These are phyloP conservation scores for Huntiella abstrusa DNA, from an alignment of 2,329 filamentous ascomycete genomes.

Conservation along the genomic window DNA sequence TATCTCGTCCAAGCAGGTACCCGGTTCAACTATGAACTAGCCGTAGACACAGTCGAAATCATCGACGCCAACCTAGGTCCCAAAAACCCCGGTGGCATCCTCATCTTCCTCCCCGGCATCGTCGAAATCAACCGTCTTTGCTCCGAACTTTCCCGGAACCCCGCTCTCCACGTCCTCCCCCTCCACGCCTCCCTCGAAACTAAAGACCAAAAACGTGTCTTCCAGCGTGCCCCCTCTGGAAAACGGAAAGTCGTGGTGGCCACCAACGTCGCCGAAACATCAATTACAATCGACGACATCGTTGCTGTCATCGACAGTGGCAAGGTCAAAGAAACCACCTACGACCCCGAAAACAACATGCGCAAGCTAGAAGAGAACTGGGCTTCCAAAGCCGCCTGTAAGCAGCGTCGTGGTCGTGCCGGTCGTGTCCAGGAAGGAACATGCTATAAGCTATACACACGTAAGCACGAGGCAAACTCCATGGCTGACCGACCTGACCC, in stretches of 20 bases:
- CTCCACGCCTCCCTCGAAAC: constrained; percentile 85
- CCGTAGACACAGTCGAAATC: constrained; percentile 57
- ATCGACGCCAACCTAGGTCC: constrained; percentile 62
- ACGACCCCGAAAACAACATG: constrained; percentile 83
- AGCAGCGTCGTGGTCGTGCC: constrained; percentile 81
- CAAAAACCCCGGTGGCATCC: constrained; percentile 56
- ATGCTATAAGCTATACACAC: constrained; percentile 91
- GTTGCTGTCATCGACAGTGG: constrained; percentile 92
- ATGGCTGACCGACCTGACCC: constrained; percentile 84
- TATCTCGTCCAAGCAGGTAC: constrained; percentile 55
- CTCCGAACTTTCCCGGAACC: constrained; percentile 42
- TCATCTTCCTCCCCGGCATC: constrained; percentile 89
- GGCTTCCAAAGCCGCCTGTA: constrained; percentile 85
- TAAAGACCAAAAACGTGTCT: constrained; percentile 72
- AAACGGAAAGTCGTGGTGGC: constrained; percentile 86
- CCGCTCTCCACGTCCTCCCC: constrained; percentile 56
- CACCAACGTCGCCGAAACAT: constrained; percentile 95
- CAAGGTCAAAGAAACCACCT: constrained; percentile 90
- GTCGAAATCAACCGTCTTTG: constrained; percentile 77
- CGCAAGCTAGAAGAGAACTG: constrained; percentile 85
- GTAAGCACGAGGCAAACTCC: constrained; percentile 54
- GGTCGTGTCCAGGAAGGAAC: constrained; percentile 79
- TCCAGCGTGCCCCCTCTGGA: constrained; percentile 53
- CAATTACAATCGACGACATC: constrained; percentile 95
- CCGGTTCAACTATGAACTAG: constrained; percentile 79